Evolutionary conservation across 208 protist species (phyloP), one percentile per base, ranked within the genome.

Genomic region (Plasmodiophora brassicae): DNA sequence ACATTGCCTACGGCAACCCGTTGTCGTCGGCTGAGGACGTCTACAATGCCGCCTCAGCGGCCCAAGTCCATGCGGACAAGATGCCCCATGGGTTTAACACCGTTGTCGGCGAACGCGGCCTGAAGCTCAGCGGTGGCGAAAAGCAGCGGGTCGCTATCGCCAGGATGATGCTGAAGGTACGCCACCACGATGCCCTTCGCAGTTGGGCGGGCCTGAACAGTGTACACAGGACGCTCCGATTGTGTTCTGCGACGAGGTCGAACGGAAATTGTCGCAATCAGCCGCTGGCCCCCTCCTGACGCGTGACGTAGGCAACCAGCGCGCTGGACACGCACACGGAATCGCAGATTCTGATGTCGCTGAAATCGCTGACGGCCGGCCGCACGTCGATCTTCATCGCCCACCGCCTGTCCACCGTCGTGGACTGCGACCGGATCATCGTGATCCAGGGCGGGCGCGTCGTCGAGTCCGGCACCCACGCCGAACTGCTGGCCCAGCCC

Each of bases 261-360:
- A 54, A 54, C 14, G 46, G 46, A 54, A n/a, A n/a, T 54, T 8
- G 46, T 22, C 14, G 46, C 1, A 32, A 10, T 32, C 28, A 14
- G 1, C 28, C 54, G 54, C 54, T 71, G 14, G 97, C 97, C 89
- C 90, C 98, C 25, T 90, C 97, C 35, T 95, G 94, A 25, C 96
- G 97, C 88, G 96, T n/a, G n/a, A n/a, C n/a, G n/a, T n/a, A 98
- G 93, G 95, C 96, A 20, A 97, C 97, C 50, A 96, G 94, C 0
- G 95, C 95, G 10, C 93, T 98, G 39, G 97, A 98, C 91, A 95
- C 92, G 85, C 92, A 91, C 25, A 97, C 96, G 1, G 96, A 98
- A 91, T 44, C 46, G 32, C 8, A 35, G n/a, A 54, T 89, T 1
- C 45, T 84, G 22, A 32, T 36, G 28, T 45, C 32, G n/a, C 41